Evolutionary conservation across 805 yeast genomes (phyloP), one percentile per base, ranked within the genome.

Genomic region (Nakazawaea wyomingensis): DNA sequence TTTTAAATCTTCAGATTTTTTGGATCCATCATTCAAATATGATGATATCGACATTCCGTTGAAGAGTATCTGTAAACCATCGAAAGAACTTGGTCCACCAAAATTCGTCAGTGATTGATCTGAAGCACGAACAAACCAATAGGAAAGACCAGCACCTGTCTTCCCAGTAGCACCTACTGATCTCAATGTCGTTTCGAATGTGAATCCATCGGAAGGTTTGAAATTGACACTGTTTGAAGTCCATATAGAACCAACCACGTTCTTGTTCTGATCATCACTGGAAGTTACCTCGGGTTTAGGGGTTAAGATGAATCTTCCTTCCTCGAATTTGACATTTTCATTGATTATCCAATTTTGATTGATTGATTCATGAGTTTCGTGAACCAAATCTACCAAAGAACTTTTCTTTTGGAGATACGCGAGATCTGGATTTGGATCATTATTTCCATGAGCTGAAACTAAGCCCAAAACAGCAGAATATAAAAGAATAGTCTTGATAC

Each of bases 111-210:
- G 42, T 1, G 62, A 58, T 10, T 48, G 46, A 4, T 49, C 47
- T 9, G 50, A 40, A 16, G 48, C 48, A 11, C 57, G 54, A n/a
- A 76, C 53, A 27, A 80, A 57, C 75, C 82, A 80, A 37, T 83
- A 60, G 0, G 84, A 65, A 19, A 81, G 53, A 0, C 87, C 87
- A 52, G 84, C 78, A 11, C 63, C 65, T 0, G 77, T 70, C 34
- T 57, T 52, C 0, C 80, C 82, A 27, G 49, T 48, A 6, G 65
- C 62, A 5, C 85, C 85, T 6, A 74, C 57, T 37, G 85, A 76
- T 59, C 93, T 72, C 50, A 83, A 71, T 2, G 82, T 74, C 36
- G 76, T 54, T 50, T 84, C 89, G 8, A 78, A 50, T 0, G 90
- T 45, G 66, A 64, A 49, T 16, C 63, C 59, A 47, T 49, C 64